Evolutionary conservation across 305 asterid genomes (phyloP).

Genomic region (Striga hermonthica): DNA sequence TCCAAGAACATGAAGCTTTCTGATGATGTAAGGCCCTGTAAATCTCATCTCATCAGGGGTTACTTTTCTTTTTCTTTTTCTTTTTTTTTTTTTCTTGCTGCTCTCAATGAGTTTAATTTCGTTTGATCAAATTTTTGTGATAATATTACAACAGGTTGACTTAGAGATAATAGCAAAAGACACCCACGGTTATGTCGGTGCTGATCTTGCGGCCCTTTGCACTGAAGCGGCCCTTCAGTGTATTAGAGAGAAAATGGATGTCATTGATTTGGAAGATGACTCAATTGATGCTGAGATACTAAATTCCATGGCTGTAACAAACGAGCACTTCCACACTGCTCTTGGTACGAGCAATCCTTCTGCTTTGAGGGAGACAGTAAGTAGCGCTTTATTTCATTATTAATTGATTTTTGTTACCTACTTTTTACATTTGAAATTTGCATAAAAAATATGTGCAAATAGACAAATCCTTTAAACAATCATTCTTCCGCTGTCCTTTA

Average conservation of each 20-base stretch:
- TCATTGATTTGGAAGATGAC: conserved; percentile 61
- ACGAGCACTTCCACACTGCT: conserved; percentile 63
- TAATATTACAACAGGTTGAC: conserved; percentile 63
- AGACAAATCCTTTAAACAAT: no score
- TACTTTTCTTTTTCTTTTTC: no score
- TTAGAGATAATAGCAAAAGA: conserved; percentile 51
- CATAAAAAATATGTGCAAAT: no score
- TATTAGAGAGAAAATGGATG: conserved; percentile 63
- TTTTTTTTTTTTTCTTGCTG: no score
- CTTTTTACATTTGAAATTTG: no score
- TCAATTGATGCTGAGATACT: conserved; percentile 60
- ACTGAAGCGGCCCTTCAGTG: conserved; percentile 65
- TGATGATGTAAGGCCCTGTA: conserved; percentile 52
- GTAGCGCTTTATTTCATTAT: conserved; percentile 12
- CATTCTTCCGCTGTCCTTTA: no score
- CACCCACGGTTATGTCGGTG: conserved; percentile 61
- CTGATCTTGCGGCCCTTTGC: conserved; percentile 68
- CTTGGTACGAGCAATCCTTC: conserved; percentile 65
- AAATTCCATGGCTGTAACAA: conserved; percentile 63
- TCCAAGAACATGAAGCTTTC: conserved; percentile 89
- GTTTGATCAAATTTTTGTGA: no score
- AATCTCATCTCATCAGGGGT: not conserved
- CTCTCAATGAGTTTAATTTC: no score
- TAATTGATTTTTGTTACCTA: not conserved
- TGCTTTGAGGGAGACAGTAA: conserved; percentile 56